These are phyloP conservation scores for Pezicula neosporulosa DNA, from an alignment of 2,329 filamentous ascomycete species.

Conservation along the genomic window DNA sequence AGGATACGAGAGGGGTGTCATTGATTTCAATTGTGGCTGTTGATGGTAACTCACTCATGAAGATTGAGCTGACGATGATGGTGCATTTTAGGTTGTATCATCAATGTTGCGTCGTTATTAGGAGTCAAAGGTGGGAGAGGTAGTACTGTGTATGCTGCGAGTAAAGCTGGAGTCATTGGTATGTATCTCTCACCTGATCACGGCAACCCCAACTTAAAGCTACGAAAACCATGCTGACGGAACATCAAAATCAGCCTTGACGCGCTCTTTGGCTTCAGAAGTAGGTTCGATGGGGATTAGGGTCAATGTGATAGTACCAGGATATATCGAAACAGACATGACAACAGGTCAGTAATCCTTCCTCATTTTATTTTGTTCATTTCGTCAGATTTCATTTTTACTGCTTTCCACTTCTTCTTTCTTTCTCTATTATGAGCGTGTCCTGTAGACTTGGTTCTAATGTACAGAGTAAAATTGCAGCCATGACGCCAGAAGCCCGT, in stretches of 20 bases:
- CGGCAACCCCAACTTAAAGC: background rate
- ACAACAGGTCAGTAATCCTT: constrained; percentile 53
- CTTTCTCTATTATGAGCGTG: constrained; percentile 16
- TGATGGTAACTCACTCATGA: background rate
- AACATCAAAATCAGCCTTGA: constrained; percentile 50
- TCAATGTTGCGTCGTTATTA: constrained; percentile 78
- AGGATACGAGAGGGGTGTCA: no score
- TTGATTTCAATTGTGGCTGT: no score
- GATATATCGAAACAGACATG: constrained; percentile 82
- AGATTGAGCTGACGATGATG: background rate
- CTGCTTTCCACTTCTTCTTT: background rate
- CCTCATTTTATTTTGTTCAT: background rate
- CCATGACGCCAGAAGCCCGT: constrained; percentile 35
- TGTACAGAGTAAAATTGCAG: constrained; percentile 32
- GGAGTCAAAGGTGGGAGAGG: constrained; percentile 67
- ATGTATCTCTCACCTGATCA: constrained; percentile 17
- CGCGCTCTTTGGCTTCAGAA: constrained; percentile 62
- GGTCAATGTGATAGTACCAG: constrained; percentile 78
- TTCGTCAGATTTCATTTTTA: background rate
- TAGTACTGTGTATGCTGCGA: constrained; percentile 70
- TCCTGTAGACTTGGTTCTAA: constrained; percentile 19
- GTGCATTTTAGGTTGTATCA: constrained; percentile 55
- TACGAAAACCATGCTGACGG: constrained; percentile 4
- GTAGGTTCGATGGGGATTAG: constrained; percentile 59
- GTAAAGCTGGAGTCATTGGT: constrained; percentile 77